Percentiles rank a stretch among this genome's conserved stretches.
phyloP scores from a whole-genome alignment of 305 asterid species.

The Ilex paraguariensis region DNA sequence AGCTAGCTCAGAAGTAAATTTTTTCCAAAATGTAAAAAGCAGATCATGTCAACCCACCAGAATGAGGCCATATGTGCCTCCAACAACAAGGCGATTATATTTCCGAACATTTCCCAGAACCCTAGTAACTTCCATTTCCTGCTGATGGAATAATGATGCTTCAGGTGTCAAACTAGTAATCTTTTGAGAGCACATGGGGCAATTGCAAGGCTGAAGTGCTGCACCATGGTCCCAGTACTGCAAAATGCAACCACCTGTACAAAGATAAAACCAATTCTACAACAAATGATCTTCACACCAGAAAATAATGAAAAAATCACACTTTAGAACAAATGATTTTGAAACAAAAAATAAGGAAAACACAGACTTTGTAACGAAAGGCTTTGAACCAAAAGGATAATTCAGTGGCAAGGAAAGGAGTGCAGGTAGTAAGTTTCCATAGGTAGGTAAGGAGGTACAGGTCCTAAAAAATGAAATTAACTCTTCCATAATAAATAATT shows the following conservation, averaged over 20 bases:
- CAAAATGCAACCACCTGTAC: slow-evolving; percentile 68
- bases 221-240: slow-evolving; percentile 74
- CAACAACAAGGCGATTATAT: slow-evolving; percentile 64
- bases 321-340: not conserved
- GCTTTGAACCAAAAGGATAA: no score
- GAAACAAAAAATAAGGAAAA: not conserved
- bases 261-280: not conserved
- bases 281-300: not conserved
- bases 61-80: slow-evolving; percentile 56
- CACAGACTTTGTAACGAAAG: not conserved
- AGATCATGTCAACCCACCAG: slow-evolving; percentile 38
- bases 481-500: no score
- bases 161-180: slow-evolving; percentile 60
- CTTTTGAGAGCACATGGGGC: slow-evolving; percentile 75
- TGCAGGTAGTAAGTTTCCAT: no score
- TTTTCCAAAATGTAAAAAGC: slow-evolving; percentile 2
- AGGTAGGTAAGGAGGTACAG: no score
- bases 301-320: not conserved
- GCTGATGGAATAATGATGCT: slow-evolving; percentile 42
- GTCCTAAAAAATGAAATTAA: no score
- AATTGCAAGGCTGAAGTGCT: slow-evolving; percentile 65
- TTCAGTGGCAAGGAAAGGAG: no score
- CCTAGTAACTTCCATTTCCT: slow-evolving; percentile 37
- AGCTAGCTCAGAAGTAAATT: not conserved
- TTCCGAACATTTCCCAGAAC: slow-evolving; percentile 41